Conservation (phyloP, 768 basidiomycete genomes). For the Boletus huronensis region DNA sequence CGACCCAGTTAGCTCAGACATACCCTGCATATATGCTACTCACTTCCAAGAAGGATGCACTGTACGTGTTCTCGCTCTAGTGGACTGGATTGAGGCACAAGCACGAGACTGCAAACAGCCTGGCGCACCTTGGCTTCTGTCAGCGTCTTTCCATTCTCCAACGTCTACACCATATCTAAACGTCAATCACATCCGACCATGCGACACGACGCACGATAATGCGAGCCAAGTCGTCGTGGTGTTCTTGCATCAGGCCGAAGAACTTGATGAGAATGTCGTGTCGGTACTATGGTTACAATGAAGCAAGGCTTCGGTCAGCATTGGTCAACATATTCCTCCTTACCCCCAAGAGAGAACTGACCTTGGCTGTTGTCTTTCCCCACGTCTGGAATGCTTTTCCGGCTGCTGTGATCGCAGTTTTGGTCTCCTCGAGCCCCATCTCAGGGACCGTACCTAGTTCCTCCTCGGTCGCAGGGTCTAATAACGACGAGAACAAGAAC, state of each 20-base stretch:
- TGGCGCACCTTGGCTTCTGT: slow-evolving; percentile 67
- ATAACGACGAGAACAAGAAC: not conserved
- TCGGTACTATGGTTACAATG: slow-evolving; percentile 47
- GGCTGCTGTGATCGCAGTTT: slow-evolving; percentile 81
- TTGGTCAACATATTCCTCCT: not conserved
- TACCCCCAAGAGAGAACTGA: slow-evolving; percentile 26
- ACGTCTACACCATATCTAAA: slow-evolving; percentile 49
- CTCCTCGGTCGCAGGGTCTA: slow-evolving; percentile 87
- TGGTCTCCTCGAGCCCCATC: slow-evolving; percentile 82
- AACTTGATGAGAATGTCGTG: slow-evolving; percentile 84
- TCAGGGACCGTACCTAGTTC: slow-evolving; percentile 85
- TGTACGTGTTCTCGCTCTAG: slow-evolving; percentile 81
- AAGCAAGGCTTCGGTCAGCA: not conserved
- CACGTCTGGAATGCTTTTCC: slow-evolving; percentile 76
- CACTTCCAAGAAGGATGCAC: slow-evolving; percentile 81
- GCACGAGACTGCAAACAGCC: not conserved
- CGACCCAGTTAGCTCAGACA: not conserved
- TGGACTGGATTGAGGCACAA: not conserved
- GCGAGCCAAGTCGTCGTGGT: slow-evolving; percentile 82
- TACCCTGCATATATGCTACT: slow-evolving; percentile 19
- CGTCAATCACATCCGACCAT: not conserved
- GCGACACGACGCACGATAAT: slow-evolving; percentile 61
- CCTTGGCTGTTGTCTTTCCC: slow-evolving; percentile 86
- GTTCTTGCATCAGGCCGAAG: slow-evolving; percentile 71
- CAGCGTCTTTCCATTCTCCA: slow-evolving; percentile 95